Evolutionary conservation across 179 eudicot species (phyloP).

Genomic region (Drosera spatulata): DNA sequence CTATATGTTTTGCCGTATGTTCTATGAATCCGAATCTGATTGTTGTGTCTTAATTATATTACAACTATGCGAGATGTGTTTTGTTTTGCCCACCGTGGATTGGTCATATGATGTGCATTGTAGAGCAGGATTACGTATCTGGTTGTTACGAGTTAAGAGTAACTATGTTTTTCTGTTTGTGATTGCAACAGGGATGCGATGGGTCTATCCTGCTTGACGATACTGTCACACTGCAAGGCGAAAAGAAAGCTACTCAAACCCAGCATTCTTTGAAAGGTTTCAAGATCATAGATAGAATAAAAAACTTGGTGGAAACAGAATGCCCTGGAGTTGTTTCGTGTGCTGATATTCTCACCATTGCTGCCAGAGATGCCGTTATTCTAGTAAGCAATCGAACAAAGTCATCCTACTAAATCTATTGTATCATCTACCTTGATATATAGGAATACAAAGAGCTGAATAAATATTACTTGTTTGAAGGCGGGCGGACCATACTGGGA

Average conservation of each 20-base stretch:
- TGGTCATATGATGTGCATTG: not conserved
- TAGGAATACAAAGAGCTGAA: too few species aligned
- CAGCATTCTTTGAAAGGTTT: constrained; percentile 61
- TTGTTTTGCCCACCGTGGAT: not conserved
- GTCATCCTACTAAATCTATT: too few species aligned
- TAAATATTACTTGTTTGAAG: constrained; percentile 18
- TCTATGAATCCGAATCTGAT: not conserved
- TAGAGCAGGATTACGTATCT: not conserved
- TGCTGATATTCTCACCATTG: constrained; percentile 71
- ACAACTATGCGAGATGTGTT: not conserved
- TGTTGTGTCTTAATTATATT: not conserved
- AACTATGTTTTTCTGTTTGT: not conserved
- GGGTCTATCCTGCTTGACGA: constrained; percentile 70
- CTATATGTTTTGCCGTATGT: not conserved
- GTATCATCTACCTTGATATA: too few species aligned
- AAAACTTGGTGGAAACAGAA: constrained; percentile 60
- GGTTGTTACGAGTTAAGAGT: not conserved
- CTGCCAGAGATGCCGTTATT: constrained; percentile 68
- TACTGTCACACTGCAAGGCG: constrained; percentile 46
- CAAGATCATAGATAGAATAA: constrained; percentile 66
- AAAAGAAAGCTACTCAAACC: constrained; percentile 56
- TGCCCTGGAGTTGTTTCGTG: constrained; percentile 72
- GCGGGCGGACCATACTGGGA: constrained; percentile 75
- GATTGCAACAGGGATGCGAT: constrained; percentile 58
- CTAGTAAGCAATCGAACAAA: too few species aligned